Evolutionary conservation across 2,329 filamentous ascomycete species (phyloP).

Genomic region (Penicillium paneum): DNA sequence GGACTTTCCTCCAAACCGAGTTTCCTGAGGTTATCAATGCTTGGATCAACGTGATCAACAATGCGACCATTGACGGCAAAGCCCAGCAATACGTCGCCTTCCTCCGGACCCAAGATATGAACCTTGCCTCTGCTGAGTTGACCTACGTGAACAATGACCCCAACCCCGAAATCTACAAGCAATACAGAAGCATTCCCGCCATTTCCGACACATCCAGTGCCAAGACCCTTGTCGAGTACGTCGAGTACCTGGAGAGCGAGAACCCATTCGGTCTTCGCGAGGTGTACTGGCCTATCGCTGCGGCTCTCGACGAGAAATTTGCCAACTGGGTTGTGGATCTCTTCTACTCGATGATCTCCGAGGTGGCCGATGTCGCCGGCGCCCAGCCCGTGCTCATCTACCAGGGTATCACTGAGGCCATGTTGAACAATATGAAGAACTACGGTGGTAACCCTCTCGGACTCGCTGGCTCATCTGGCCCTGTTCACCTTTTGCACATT

Average conservation of each 20-base stretch:
- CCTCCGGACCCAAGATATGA: conserved; percentile 23
- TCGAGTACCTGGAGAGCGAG: conserved; percentile 32
- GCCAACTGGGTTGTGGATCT: conserved; percentile 24
- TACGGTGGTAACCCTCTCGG: conserved; percentile 38
- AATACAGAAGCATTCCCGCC: conserved; percentile 35
- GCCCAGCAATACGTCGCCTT: conserved; percentile 37
- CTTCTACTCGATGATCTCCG: conserved; percentile 22
- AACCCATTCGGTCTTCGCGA: conserved; percentile 35
- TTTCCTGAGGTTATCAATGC: conserved; percentile 32
- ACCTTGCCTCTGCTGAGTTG: conserved; percentile 33
- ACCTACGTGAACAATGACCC: conserved; percentile 40
- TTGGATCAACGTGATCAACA: conserved; percentile 31
- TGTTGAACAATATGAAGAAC: conserved; percentile 29
- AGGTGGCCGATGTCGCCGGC: conserved; percentile 19
- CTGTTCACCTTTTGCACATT: conserved; percentile 30
- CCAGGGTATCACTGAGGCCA: conserved; percentile 34
- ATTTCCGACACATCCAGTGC: conserved; percentile 31
- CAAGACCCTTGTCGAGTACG: conserved; percentile 32
- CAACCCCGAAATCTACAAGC: conserved; percentile 37
- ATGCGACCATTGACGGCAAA: conserved; percentile 33
- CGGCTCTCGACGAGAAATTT: conserved; percentile 30
- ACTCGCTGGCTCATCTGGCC: conserved; percentile 23
- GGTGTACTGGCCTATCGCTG: conserved; percentile 34
- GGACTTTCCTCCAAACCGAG: conserved; percentile 28
- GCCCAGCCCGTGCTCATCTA: conserved; percentile 29